phyloP scores from a whole-genome alignment of 345 rosid species.

The Rhizophora apiculata region DNA sequence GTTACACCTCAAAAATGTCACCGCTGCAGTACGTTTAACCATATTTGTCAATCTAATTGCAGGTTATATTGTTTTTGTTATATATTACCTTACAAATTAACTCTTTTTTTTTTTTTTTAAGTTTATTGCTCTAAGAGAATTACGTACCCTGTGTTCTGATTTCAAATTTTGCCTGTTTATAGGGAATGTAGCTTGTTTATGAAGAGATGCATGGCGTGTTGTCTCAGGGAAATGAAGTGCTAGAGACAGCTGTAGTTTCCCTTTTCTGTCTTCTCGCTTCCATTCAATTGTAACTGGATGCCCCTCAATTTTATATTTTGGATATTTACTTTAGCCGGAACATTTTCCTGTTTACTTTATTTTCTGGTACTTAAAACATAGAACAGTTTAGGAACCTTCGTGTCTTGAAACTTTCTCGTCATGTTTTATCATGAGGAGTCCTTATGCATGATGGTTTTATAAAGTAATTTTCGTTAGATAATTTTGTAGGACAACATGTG shows the following conservation, averaged over 20 bases:
- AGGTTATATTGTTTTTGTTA: too few species aligned
- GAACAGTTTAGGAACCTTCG: too few species aligned
- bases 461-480: too few species aligned
- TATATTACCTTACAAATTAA: neutral
- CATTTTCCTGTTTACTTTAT: slow-evolving; percentile 13
- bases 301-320: slow-evolving; percentile 19
- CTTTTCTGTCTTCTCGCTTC: slow-evolving; percentile 9
- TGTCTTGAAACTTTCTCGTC: too few species aligned
- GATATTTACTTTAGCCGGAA: slow-evolving; percentile 10
- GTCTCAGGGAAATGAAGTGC: neutral
- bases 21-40: too few species aligned
- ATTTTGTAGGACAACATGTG: too few species aligned
- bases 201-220: slow-evolving; percentile 1
- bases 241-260: slow-evolving; percentile 12
- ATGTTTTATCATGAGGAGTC: too few species aligned
- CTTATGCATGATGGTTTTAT: too few species aligned
- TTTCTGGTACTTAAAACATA: too few species aligned
- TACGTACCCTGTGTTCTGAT: neutral
- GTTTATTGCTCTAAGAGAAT: neutral
- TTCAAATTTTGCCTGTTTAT: neutral
- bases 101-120: too few species aligned
- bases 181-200: neutral
- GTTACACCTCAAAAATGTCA: too few species aligned
- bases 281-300: slow-evolving; percentile 13
- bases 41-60: too few species aligned